phyloP scores from a whole-genome alignment of 768 basidiomycete species.

The Lentinula raphanica region DNA sequence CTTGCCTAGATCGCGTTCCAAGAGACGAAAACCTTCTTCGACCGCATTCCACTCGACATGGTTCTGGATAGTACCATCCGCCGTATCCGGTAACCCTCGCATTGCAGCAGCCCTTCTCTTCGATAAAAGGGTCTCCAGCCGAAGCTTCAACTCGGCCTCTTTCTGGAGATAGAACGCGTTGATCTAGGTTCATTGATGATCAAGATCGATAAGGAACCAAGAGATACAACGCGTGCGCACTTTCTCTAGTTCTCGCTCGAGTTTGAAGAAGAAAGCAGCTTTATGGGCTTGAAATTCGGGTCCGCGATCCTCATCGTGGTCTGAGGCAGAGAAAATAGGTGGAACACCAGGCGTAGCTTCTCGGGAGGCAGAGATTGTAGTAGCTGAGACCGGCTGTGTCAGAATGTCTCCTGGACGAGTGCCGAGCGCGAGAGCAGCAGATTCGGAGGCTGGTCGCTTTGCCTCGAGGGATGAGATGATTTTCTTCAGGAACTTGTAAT shows the following conservation, averaged over 20 bases:
- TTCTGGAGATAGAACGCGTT: constrained; percentile 97
- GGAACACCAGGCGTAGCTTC: constrained; percentile 44
- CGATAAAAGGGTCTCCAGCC: constrained; percentile 88
- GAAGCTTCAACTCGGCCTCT: constrained; percentile 88
- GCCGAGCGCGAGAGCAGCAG: constrained; percentile 79
- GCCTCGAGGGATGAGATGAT: constrained; percentile 94
- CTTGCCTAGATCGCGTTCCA: constrained; percentile 92
- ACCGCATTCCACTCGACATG: constrained; percentile 94
- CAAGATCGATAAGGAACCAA: constrained; percentile 8
- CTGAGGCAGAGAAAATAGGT: constrained; percentile 55
- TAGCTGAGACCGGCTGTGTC: constrained; percentile 24
- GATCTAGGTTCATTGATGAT: constrained; percentile 52
- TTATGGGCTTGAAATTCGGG: constrained; percentile 92
- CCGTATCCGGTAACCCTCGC: constrained; percentile 63
- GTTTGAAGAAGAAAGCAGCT: constrained; percentile 97
- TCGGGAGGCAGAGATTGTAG: constrained; percentile 22
- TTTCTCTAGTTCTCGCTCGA: constrained; percentile 97
- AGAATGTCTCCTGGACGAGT: constrained; percentile 61
- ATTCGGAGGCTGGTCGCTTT: constrained; percentile 86
- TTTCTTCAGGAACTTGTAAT: constrained; percentile 98
- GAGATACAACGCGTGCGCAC: constrained; percentile 33
- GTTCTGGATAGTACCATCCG: constrained; percentile 53
- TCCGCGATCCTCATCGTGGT: constrained; percentile 68
- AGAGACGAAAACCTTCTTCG: constrained; percentile 90
- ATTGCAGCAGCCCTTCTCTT: constrained; percentile 84